Evolutionary conservation across 345 rosid species (phyloP), one percentile per base, ranked within the genome.

Genomic region (Eucalyptus grandis): DNA sequence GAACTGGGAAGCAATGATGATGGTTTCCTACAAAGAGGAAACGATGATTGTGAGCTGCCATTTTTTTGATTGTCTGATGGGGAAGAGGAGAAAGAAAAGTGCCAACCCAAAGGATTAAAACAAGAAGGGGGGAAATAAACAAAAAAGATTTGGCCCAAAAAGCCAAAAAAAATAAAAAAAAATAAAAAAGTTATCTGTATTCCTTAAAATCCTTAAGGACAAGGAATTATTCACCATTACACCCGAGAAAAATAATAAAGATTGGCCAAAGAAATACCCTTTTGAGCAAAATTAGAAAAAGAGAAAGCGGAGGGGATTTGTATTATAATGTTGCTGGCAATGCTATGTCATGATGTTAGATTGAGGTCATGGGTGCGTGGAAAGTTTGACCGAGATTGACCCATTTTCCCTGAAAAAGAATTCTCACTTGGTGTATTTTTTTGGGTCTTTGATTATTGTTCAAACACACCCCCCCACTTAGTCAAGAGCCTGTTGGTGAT

Each of bases 11-110:
- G 96, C 96, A 95, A 97, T 97, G 97, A 97, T 96, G 95, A 89
- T 94, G 96, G 98, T 96, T 95, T 96, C 98, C 96, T 95, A 93
- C 87, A 87, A 94, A 96, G 98, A 97, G 97, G 98, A 93, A 95
- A 94, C 93, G 97, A 96, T 97, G 96, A 96, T 95, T 95, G 94
- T 94, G 90, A 90, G 94, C 92, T 94, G 94, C 95, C 94, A 93
- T 94, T 95, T 93, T 93, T 94, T 90, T 91, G 93, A 26, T 93
- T 93, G 95, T 93, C 93, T 93, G 93, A 92, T 94, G 94, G 92
- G 80, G 88, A 90, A 67, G 83, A 49, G 30, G 40, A 62, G 77
- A 46, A n/a, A 31, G 53, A 86, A 86, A 49, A 46, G 54, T n/a
- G 47, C 47, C 47, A 40, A 12, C 85, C 85, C 82, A 24, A 77